Evolutionary conservation across 2,329 filamentous ascomycete species (phyloP).

Genomic region (Knufia fluminis): DNA sequence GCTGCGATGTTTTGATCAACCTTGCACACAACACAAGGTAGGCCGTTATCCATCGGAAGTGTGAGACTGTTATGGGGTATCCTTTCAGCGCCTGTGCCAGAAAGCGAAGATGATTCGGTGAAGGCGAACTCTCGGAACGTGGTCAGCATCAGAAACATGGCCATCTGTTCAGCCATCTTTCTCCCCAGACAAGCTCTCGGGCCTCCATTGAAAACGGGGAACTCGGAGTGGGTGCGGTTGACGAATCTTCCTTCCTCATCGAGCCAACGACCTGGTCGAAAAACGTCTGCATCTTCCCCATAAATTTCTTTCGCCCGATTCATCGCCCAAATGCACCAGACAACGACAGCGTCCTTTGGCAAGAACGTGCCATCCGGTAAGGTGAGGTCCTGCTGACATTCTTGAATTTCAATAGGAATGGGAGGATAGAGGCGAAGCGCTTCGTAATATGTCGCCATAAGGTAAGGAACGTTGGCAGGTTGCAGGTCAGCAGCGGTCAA

Average conservation of each 20-base stretch:
- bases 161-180: conserved; percentile 55
- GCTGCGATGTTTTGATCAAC: background rate
- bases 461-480: conserved; percentile 43
- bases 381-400: conserved; percentile 43
- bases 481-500: conserved; percentile 30
- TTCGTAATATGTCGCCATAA: conserved; percentile 53
- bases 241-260: conserved; percentile 29
- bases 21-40: conserved; percentile 33
- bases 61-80: conserved; percentile 54
- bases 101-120: conserved; percentile 15
- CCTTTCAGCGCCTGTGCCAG: conserved; percentile 24
- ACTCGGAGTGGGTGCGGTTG: conserved; percentile 42
- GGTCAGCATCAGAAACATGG: conserved; percentile 46
- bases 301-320: conserved; percentile 48
- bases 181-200: conserved; percentile 53
- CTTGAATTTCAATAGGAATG: conserved; percentile 58
- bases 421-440: conserved; percentile 53
- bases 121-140: conserved; percentile 46
- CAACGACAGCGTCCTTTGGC: conserved; percentile 44
- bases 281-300: conserved; percentile 47
- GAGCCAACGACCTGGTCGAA: conserved; percentile 49
- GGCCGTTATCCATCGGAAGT: conserved; percentile 53
- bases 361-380: conserved; percentile 39
- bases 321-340: conserved; percentile 59
- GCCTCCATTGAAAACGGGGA: conserved; percentile 59